Base-by-base conservation (phyloP, 192 early-diverging fungal species). In the Oehlia diaphana region DNA sequence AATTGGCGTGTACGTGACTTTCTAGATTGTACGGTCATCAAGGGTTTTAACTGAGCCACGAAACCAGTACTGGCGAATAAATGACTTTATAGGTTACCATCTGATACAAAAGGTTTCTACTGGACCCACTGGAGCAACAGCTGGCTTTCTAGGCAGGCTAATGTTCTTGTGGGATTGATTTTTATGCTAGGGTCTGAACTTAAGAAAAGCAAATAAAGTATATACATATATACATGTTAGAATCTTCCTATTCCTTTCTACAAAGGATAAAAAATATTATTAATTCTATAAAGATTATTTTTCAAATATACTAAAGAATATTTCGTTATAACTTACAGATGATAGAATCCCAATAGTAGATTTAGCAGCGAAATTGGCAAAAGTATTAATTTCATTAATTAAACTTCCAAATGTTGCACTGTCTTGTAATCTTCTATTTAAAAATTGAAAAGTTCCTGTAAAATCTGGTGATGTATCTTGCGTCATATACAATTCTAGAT, bases 401-500 rank as follows among this genome's bases (percentile, higher is more conserved):
- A 84, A 83, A n/a, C 82, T 70, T 10, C 91, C 94, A 19, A 94
- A 68, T 3, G 82, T 83, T 2, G 88, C 90, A 62, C 92, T 90
- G 65, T 95, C 91, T 67, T 89, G 82, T n/a, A 98, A 80, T 65
- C 95, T 90, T 44, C 91, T 82, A 67, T 97, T 91, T 68, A 98
- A 85, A 76, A 98, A 97, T 63, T 84, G 84, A 77, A 86, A 92
- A 1, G 97, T 97, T 33, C 90, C 92, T 16, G 80, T 82, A 81
- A 86, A 91, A 61, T 91, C 88, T 13, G 92, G 90, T 9, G 96
- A 95, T 50, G 84, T 83, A 79, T 98, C 97, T 81, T 94, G 93
- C 21, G 93, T 94, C 96, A 98, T 96, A 83, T 92, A 98, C 63
- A 98, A 82, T 83, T 98, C 96, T 91, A 50, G 13, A 14, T 12